Conservation (phyloP, 2,329 filamentous ascomycete species). For the Colletotrichum spinosum region DNA sequence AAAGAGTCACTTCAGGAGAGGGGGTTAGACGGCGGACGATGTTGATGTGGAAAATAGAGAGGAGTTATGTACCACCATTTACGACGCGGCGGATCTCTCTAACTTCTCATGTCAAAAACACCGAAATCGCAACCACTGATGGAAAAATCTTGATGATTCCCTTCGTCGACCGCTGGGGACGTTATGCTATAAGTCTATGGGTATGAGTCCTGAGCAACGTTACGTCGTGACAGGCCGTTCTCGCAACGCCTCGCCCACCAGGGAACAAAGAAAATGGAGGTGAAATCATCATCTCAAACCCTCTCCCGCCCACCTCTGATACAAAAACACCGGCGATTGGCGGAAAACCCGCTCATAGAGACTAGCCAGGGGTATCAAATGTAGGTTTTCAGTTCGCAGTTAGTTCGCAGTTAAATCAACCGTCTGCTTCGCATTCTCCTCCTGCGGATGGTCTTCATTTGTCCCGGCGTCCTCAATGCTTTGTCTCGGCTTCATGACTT, state of each 20-base stretch:
- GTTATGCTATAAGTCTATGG: constrained; percentile 23
- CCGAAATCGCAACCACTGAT: constrained; percentile 25
- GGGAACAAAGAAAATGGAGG: background rate
- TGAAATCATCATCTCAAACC: too few relatives aligned
- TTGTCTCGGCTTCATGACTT: background rate
- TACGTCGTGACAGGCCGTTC: constrained; percentile 3
- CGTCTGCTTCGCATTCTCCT: too few relatives aligned
- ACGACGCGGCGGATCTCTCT: constrained; percentile 27
- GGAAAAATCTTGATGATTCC: background rate
- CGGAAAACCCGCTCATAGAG: too few relatives aligned
- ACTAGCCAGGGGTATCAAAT: constrained; percentile 10
- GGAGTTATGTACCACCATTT: constrained; percentile 35
- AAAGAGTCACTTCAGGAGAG: constrained; percentile 16
- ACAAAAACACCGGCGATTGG: too few relatives aligned
- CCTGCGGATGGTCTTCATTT: too few relatives aligned
- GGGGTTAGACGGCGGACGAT: background rate
- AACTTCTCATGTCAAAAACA: constrained; percentile 17
- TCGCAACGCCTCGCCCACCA: constrained; percentile 11
- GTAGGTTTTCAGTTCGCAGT: too few relatives aligned
- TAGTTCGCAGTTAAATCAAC: too few relatives aligned
- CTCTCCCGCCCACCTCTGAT: too few relatives aligned
- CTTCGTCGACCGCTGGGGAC: constrained; percentile 1
- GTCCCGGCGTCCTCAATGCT: constrained; percentile 24
- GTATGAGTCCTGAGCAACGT: constrained; percentile 19
- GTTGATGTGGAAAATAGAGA: constrained; percentile 15